Base-by-base conservation (phyloP, 257 asterid species). In the Ocimum tenuiflorum region DNA sequence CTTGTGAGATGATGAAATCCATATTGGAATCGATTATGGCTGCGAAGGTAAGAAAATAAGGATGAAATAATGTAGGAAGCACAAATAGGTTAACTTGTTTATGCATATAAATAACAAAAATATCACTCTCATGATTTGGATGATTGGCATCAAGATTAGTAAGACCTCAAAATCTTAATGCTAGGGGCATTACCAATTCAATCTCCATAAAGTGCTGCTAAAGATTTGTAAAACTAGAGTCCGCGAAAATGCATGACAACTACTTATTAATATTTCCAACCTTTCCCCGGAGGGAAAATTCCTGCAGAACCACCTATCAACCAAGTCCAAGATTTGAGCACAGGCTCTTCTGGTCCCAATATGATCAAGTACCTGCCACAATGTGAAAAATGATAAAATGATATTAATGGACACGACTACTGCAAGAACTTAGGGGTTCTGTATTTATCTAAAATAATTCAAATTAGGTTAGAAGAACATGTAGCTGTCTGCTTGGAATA, bases 321-420 rank as follows among this genome's bases (percentile, higher is more conserved):
- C 78, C 75, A 67, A 54, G 65, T 67, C 73, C 79, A 66, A 42
- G 39, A 73, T 63, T 69, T 67, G 35, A 66, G 81, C 81, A 83
- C 53, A 68, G 10, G 46, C 49, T 67, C 72, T 70, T 76, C 77
- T 68, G 67, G 70, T 67, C 73, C 84, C 64, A 55, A n/a, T 46
- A 43, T 58, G 65, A 68, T 89, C 88, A 89, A 76, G 96, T 83
- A 79, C 96, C 96, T 89, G 88, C 77, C 51, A 75, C 57, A 63
- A 73, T 36, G 60, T 11, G 54, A 63, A 48, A 22, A 45, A 69
- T 36, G 49, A 19, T 41, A 48, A 22, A 45, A 69, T 36, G 49
- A 19, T 41, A 68, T 39, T 43, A 23, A 70, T 31, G 14, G 27
- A 7, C 43, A 64, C 41, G 51, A 46, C 19, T 7, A 60, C 6